phyloP scores from a whole-genome alignment of 2,329 filamentous ascomycete genomes.

The Epichloe elymi region DNA sequence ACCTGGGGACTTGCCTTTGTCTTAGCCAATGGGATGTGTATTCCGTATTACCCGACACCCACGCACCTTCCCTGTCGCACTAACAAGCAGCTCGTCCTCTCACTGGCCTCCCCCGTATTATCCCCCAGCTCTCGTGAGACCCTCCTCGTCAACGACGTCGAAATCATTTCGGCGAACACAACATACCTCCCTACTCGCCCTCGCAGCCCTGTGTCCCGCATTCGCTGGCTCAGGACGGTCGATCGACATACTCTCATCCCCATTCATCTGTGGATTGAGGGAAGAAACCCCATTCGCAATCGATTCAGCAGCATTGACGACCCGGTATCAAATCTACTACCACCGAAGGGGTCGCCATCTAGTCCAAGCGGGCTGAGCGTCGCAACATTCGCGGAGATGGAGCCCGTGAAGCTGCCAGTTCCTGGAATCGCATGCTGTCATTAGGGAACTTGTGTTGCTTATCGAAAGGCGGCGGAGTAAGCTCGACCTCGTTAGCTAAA shows the following conservation, averaged over 20 bases:
- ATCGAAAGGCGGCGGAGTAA: conserved; percentile 1
- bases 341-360: background rate
- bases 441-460: background rate
- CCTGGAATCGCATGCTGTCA: conserved; percentile 9
- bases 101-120: background rate
- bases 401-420: conserved; percentile 18
- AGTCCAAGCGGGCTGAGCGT: conserved; percentile 4
- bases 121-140: conserved; percentile 1
- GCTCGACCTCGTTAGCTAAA: conserved; percentile 10
- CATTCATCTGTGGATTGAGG: background rate
- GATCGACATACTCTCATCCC: background rate
- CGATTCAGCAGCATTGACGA: background rate
- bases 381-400: conserved; percentile 25
- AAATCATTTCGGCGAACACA: background rate
- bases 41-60: background rate
- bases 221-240: background rate
- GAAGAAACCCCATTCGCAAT: background rate
- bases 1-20: no score
- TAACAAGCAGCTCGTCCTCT: conserved; percentile 1
- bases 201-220: background rate
- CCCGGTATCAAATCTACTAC: background rate
- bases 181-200: background rate
- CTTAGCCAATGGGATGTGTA: no score
- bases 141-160: conserved; percentile 2
- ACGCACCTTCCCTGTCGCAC: background rate